Conservation (phyloP, 805 yeast species). For the Geotrichum ghanense region DNA sequence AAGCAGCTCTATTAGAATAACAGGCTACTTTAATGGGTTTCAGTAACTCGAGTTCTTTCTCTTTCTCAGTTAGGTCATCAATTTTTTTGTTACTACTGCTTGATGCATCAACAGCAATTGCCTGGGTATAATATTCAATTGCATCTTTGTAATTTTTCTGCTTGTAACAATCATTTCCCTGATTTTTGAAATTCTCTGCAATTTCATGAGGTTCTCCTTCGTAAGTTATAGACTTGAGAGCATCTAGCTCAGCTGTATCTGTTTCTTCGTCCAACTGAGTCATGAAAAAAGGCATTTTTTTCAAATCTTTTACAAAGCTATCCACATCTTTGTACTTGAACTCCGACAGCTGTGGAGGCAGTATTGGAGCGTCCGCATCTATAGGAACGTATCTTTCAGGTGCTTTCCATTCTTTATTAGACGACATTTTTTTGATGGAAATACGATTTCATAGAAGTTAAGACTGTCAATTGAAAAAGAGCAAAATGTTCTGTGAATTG, state of each 20-base stretch:
- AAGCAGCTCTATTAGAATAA: conserved; percentile 77
- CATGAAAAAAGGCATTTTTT: conserved; percentile 90
- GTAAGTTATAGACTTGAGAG: conserved; percentile 79
- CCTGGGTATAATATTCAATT: conserved; percentile 66
- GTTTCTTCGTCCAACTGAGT: conserved; percentile 58
- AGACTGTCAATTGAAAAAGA: too few species aligned
- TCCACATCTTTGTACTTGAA: conserved; percentile 36
- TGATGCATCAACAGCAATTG: conserved; percentile 56
- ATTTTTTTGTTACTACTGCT: conserved; percentile 4
- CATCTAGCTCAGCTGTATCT: conserved; percentile 61
- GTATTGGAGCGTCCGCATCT: neutral
- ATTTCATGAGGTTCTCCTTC: conserved; percentile 94
- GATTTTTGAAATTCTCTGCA: conserved; percentile 79
- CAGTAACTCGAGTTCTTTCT: conserved; percentile 22
- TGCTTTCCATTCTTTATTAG: neutral
- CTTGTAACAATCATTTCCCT: conserved; percentile 83
- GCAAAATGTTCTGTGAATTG: too few species aligned
- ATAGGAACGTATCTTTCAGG: neutral
- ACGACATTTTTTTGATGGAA: neutral
- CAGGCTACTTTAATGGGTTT: conserved; percentile 48
- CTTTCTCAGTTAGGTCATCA: conserved; percentile 10
- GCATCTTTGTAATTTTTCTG: conserved; percentile 66
- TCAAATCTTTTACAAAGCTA: conserved; percentile 66
- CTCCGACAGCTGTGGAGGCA: conserved; percentile 1
- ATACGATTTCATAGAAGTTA: too few species aligned